Conservation (phyloP, 2,329 filamentous ascomycete species). For the Tolypocladium sp. region DNA sequence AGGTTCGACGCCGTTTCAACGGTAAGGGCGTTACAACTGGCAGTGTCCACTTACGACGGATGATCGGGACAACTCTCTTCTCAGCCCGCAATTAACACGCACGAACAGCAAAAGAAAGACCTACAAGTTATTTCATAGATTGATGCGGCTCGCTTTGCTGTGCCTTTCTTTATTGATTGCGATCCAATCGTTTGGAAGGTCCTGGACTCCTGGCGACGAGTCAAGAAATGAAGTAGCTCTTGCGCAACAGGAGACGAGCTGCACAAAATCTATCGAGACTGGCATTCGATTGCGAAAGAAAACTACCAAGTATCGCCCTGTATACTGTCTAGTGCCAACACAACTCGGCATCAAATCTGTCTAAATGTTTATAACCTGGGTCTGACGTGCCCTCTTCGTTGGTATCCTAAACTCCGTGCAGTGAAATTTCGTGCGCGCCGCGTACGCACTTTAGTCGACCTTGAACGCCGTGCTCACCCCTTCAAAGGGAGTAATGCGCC, state of each 20-base stretch:
- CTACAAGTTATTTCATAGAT: too few species aligned
- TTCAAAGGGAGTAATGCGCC: constrained; percentile 56
- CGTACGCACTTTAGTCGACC: constrained; percentile 5
- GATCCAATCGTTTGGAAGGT: too few species aligned
- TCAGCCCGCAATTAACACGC: too few species aligned
- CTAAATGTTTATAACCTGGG: not conserved
- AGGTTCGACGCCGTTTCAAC: not conserved
- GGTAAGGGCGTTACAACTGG: not conserved
- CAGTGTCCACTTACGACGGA: too few species aligned
- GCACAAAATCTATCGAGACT: not conserved
- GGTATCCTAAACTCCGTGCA: not conserved
- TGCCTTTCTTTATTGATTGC: too few species aligned
- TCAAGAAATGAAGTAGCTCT: not conserved
- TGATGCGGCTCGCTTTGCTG: too few species aligned
- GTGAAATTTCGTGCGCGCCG: not conserved
- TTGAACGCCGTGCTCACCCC: constrained; percentile 49
- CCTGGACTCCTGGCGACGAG: too few species aligned
- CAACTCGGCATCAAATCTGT: not conserved
- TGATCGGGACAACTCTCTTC: not conserved
- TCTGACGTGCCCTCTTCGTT: not conserved
- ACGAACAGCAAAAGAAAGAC: too few species aligned
- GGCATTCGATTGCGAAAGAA: not conserved
- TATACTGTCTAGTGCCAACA: not conserved
- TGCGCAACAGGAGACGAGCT: not conserved
- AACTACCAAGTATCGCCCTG: too few species aligned